These are phyloP conservation scores for Lyophyllum shimeji DNA, from an alignment of 768 basidiomycete species.

Conservation along the genomic window DNA sequence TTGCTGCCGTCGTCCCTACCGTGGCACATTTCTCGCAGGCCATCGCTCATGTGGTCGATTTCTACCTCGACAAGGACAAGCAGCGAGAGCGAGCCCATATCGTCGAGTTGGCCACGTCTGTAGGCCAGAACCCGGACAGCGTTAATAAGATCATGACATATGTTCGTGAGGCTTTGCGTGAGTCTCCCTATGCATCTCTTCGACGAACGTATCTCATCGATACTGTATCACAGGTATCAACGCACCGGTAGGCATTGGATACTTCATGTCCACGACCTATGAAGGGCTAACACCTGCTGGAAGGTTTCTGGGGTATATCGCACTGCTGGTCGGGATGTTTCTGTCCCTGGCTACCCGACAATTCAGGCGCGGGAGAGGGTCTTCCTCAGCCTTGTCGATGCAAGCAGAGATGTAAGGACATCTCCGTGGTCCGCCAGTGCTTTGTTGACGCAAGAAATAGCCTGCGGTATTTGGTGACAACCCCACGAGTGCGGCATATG, in stretches of 20 bases:
- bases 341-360: constrained; percentile 22
- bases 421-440: background rate
- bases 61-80: constrained; percentile 48
- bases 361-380: constrained; percentile 31
- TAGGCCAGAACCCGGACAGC: constrained; percentile 20
- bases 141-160: constrained; percentile 36
- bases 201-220: background rate
- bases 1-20: constrained; percentile 56
- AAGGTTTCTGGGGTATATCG: constrained; percentile 44
- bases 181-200: constrained; percentile 14
- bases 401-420: constrained; percentile 39
- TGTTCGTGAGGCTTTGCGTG: constrained; percentile 48
- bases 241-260: constrained; percentile 27
- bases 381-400: constrained; percentile 35
- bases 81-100: constrained; percentile 38
- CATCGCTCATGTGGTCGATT: constrained; percentile 57
- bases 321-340: constrained; percentile 27
- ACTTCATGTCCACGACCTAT: background rate
- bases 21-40: constrained; percentile 55
- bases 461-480: constrained; percentile 22
- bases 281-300: constrained; percentile 1
- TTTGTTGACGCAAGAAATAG: constrained; percentile 17
- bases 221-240: constrained; percentile 23
- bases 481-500: constrained; percentile 18
- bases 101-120: constrained; percentile 29